These are phyloP conservation scores for Tricholoma matsutake DNA, from an alignment of 768 basidiomycete species.

Conservation along the genomic window DNA sequence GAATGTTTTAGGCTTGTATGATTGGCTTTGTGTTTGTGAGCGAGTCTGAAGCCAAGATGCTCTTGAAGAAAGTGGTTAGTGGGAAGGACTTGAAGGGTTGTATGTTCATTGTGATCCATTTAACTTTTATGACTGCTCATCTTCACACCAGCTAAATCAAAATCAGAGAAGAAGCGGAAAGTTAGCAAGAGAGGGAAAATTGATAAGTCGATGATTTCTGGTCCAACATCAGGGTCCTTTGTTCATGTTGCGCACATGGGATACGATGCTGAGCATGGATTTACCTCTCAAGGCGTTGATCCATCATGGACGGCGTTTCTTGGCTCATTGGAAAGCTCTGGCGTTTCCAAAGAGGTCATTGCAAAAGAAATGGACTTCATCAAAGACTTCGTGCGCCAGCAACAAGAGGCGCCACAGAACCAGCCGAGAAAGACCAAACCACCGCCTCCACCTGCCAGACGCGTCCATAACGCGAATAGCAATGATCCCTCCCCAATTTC, in stretches of 20 bases:
- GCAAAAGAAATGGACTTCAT: constrained; percentile 86
- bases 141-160: constrained; percentile 40
- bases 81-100: constrained; percentile 60
- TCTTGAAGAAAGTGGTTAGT: constrained; percentile 79
- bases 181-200: constrained; percentile 69
- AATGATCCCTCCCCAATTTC: constrained; percentile 34
- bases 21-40: constrained; percentile 89
- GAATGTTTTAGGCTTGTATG: constrained; percentile 67
- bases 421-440: constrained; percentile 41
- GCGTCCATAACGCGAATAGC: constrained; percentile 32
- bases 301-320: constrained; percentile 83
- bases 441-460: constrained; percentile 52
- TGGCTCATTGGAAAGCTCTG: constrained; percentile 56
- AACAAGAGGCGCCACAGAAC: constrained; percentile 33
- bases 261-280: constrained; percentile 83
- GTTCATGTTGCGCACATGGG: constrained; percentile 95
- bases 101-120: constrained; percentile 24
- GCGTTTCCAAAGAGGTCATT: constrained; percentile 67
- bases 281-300: constrained; percentile 84
- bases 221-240: constrained; percentile 74
- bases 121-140: neutral
- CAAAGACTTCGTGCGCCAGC: constrained; percentile 68
- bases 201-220: constrained; percentile 91
- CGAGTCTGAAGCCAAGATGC: constrained; percentile 77
- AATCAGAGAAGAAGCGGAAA: constrained; percentile 51